phyloP scores from a whole-genome alignment of 192 early-diverging fungal species.

The Backusella circina region DNA sequence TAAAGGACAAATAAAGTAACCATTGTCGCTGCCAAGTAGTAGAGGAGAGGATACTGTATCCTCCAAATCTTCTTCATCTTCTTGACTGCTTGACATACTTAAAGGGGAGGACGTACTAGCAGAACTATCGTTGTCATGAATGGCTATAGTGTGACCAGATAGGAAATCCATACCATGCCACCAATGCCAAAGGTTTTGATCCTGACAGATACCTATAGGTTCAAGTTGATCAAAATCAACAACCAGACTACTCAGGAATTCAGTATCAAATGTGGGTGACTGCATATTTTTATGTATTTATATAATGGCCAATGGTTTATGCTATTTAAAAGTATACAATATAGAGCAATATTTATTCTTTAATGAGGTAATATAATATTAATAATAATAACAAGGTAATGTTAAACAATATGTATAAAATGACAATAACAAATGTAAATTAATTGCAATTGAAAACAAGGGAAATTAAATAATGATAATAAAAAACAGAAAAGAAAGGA shows the following conservation, averaged over 20 bases:
- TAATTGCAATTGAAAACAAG: too few relatives aligned
- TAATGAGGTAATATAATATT: background rate
- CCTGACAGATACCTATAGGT: background rate
- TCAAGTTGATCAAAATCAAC: background rate
- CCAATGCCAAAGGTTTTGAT: background rate
- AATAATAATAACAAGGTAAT: background rate
- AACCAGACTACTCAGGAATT: background rate
- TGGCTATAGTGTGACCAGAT: background rate
- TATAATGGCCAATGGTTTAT: background rate
- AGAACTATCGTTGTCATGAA: background rate
- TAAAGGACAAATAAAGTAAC: background rate
- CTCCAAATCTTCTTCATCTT: background rate
- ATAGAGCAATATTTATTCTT: background rate
- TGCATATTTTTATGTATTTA: background rate
- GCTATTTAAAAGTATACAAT: background rate
- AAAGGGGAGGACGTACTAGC: background rate
- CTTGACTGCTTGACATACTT: background rate
- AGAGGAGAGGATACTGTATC: background rate
- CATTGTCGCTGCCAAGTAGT: background rate
- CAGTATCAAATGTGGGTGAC: background rate
- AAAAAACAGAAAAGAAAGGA: background rate
- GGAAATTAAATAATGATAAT: background rate
- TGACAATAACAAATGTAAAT: too few relatives aligned
- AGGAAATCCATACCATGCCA: background rate
- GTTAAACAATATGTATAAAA: too few relatives aligned